Conservation (phyloP, 1,284 basidiomycete genomes). For the Bondarzewia mesenterica region DNA sequence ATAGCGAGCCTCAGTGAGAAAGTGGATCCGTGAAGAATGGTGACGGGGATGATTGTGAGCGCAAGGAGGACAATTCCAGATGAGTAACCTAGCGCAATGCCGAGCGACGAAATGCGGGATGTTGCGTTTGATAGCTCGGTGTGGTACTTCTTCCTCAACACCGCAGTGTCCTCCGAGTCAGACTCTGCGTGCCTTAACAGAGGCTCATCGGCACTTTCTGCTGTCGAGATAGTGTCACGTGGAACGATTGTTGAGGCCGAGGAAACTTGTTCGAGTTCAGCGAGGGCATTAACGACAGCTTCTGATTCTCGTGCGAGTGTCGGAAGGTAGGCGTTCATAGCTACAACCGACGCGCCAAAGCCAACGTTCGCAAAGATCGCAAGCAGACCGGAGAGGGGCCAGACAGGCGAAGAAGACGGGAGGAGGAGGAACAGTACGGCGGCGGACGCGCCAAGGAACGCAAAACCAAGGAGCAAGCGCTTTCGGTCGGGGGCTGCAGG, state of each 20-base stretch:
- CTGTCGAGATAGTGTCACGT: constrained; percentile 12
- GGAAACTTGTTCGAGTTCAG: constrained; percentile 7
- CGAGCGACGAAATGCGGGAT: constrained; percentile 73
- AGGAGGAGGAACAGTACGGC: constrained; percentile 67
- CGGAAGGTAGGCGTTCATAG: constrained; percentile 86
- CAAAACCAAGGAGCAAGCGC: constrained; percentile 68
- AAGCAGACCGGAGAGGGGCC: constrained; percentile 55
- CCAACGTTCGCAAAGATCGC: constrained; percentile 72
- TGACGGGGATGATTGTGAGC: constrained; percentile 68
- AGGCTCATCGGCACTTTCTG: constrained; percentile 4
- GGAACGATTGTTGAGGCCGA: constrained; percentile 13
- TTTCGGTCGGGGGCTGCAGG: constrained; percentile 73
- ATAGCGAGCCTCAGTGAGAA: constrained; percentile 72
- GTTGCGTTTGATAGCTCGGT: constrained; percentile 59
- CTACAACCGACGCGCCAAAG: constrained; percentile 80
- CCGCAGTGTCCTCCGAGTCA: constrained; percentile 8
- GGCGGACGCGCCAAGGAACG: constrained; percentile 56
- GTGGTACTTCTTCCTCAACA: constrained; percentile 30
- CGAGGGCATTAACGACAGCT: constrained; percentile 40
- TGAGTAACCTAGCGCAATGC: constrained; percentile 78
- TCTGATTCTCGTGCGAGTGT: constrained; percentile 60
- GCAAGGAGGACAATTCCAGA: constrained; percentile 68
- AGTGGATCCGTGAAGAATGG: constrained; percentile 57
- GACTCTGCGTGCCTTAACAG: constrained; percentile 3
- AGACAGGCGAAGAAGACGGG: constrained; percentile 59